phyloP scores from a whole-genome alignment of 169 alveolate genomes.

The Cryptosporidium sp. region DNA sequence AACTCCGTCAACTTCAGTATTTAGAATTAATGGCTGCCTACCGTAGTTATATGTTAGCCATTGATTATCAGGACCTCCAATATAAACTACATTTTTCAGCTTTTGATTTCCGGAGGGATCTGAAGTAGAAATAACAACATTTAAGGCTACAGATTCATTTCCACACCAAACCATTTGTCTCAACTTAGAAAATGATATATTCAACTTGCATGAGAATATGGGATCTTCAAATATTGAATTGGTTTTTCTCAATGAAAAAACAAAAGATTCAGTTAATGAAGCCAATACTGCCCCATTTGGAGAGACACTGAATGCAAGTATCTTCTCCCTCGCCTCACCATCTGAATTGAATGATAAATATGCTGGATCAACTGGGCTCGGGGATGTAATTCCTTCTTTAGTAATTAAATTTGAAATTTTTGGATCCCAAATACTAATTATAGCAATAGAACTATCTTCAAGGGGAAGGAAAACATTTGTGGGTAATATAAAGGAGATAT shows the following conservation, averaged over 20 bases:
- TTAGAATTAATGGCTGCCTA: conserved; percentile 69
- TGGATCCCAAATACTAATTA: conserved; percentile 75
- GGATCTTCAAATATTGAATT: conserved; percentile 58
- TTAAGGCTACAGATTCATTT: conserved; percentile 83
- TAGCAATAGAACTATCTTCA: conserved; percentile 64
- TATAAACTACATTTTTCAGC: conserved; percentile 76
- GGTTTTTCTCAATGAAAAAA: conserved; percentile 48
- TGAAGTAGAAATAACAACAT: conserved; percentile 13
- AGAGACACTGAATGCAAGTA: conserved; percentile 53
- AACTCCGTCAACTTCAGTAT: conserved; percentile 82
- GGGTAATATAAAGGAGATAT: conserved; percentile 8
- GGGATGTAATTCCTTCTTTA: conserved; percentile 21
- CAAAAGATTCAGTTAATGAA: conserved; percentile 37
- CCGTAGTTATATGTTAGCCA: conserved; percentile 83
- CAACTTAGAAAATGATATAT: conserved; percentile 47
- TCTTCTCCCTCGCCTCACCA: conserved; percentile 22
- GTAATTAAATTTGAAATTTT: conserved; percentile 19
- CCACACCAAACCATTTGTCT: conserved; percentile 85
- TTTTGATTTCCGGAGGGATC: conserved; percentile 11
- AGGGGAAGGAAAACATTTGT: conserved; percentile 64
- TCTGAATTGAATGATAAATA: conserved; percentile 12
- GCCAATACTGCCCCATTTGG: conserved; percentile 44
- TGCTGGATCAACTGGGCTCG: conserved; percentile 70
- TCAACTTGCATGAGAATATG: conserved; percentile 36
- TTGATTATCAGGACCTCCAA: conserved; percentile 83